Base-by-base conservation (phyloP, 352 stramenopile species). In the Phytopythium mirpurense region DNA sequence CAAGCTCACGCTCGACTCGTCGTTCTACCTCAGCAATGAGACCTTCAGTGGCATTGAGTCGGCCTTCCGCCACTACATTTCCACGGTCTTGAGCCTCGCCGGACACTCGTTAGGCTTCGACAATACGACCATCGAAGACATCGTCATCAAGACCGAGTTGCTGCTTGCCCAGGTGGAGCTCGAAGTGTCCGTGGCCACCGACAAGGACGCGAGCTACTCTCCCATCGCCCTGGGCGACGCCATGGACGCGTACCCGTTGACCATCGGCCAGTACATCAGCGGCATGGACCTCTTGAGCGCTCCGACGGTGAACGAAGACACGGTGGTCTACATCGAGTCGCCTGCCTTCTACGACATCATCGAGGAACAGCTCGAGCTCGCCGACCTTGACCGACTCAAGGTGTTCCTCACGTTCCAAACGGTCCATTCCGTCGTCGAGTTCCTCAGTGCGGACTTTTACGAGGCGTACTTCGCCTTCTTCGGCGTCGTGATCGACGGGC, bases 401-500 rank as follows among this genome's bases (percentile, higher is more conserved):
- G 52, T 66, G 5, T 78, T 81, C 44, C 23, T 86, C 8, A 56
- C 69, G 15, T 88, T 76, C 46, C 51, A 62, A n/a, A 76, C 74
- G 50, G 62, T 70, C 15, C 62, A 71, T 32, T 55, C 62, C 37
- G 68, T 63, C 34, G 52, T 67, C 9, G 35, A 48, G 7, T 75
- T 64, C 32, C 55, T 88, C 12, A 70, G 69, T 32, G 50, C 82
- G 31, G 37, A 65, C 5, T 97, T 97, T 51, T 64, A 95, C 5
- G 52, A 89, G 18, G 84, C 78, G 10, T 67, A 78, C 32, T 97
- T 97, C 68, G 67, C 93, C 8, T 95, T 98, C 57, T 95, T 89
- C 57, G 67, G 86, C 51, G 56, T 56, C 24, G 74, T 56, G 24
- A 19, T 42, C 21, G 32, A 34, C 51, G 51, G 29, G 32, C 14